Base-by-base conservation (phyloP, 1,139 yeast species). In the Geotrichum reessii region DNA sequence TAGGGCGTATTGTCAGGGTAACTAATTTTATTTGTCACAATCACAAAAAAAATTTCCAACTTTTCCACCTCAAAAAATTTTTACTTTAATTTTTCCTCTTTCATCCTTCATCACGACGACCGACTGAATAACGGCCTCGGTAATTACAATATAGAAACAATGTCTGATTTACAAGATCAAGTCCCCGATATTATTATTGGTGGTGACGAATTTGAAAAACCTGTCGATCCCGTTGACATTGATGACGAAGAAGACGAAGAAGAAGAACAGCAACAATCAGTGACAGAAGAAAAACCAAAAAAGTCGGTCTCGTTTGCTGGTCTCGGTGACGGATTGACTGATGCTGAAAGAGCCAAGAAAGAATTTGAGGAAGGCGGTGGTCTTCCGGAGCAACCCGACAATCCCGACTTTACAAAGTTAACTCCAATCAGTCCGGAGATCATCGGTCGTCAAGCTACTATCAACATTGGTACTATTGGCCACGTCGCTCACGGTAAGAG, bases 401-500 rank as follows among this genome's bases (percentile, higher is more conserved):
- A 89, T 73, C 95, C 96, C 58, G 96, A 92, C 71, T 87, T 91
- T 68, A 66, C 84, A 53, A 73, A 78, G 66, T 78, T 92, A 74
- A 87, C 93, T 52, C 97, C 98, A 52, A 79, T 89, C 65, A 86
- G 96, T 14, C 95, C 96, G 57, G 98, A 91, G 70, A 93, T 93
- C 72, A 93, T 93, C 76, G 91, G 90, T 74, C 88, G 99, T 81
- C 99, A 95, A 78, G 99, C 99, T 61, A 95, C 99, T 58, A 91
- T 95, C 71, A 95, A 95, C 76, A 95, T 95, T 70, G 99, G 99
- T 76, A 95, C 99, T 62, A 93, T 93, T 75, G 99, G 99, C 63
- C 99, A 93, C 75, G 99, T 95, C 69, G 99, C 98, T 61, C 99
- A 95, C 79, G 99, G 99, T 77, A 95, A 95, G 75, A 87, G 96